These are phyloP conservation scores for Sicyos baderoa DNA, from an alignment of 306 rosid genomes.

Conservation along the genomic window DNA sequence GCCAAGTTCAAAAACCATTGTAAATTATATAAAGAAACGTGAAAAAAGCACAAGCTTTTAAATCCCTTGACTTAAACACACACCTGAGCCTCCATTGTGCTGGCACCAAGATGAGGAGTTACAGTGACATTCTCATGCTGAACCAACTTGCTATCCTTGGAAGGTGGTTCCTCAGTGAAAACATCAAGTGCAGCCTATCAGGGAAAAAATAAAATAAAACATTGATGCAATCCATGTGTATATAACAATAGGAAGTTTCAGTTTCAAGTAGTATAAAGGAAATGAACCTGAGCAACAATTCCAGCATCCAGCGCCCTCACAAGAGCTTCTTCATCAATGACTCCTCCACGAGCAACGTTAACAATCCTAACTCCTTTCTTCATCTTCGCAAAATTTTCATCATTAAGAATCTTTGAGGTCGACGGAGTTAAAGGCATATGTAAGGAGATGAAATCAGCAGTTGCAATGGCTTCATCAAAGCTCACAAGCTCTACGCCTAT, in stretches of 20 bases:
- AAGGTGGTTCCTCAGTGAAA: conserved; percentile 79
- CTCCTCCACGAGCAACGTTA: conserved; percentile 98
- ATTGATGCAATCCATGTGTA: background rate
- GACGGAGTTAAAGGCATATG: conserved; percentile 97
- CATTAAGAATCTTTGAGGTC: conserved; percentile 73
- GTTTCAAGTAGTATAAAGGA: background rate
- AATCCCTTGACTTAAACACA: conserved; percentile 18
- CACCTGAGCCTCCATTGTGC: conserved; percentile 96
- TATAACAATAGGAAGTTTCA: background rate
- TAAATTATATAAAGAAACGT: background rate
- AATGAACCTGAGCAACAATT: conserved; percentile 79
- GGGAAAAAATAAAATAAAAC: conserved; percentile 11
- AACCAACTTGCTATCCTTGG: conserved; percentile 62
- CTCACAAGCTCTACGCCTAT: conserved; percentile 91
- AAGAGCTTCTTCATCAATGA: conserved; percentile 91
- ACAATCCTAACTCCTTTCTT: conserved; percentile 86
- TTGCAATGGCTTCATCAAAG: conserved; percentile 75
- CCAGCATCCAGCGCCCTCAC: conserved; percentile 86
- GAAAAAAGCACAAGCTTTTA: background rate
- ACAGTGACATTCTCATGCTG: conserved; percentile 80
- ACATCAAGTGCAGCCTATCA: conserved; percentile 95
- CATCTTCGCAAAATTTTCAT: conserved; percentile 90
- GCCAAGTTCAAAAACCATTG: conserved; percentile 23
- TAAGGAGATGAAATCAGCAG: conserved; percentile 89
- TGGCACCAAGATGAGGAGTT: conserved; percentile 97